Base-by-base conservation (phyloP, 345 rosid species). In the Salix purpurea region DNA sequence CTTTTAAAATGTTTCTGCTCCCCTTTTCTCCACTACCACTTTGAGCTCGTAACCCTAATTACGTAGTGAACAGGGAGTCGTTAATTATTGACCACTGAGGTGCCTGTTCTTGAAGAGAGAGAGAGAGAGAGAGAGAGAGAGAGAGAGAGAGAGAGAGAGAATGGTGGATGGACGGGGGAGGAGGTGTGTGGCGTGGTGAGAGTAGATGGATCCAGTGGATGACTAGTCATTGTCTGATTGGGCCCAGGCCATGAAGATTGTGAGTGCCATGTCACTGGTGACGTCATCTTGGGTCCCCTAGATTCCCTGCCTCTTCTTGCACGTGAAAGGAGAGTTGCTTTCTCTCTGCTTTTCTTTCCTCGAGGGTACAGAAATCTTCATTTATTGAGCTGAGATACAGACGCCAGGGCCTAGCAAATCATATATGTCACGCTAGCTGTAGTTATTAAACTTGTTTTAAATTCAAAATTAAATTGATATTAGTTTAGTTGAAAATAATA, bases 181-280 rank as follows among this genome's bases (percentile, higher is more conserved):
- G 34, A 34, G 36, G 5, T 4, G 5, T 34, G 36, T 5, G 54
- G 5, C 4, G 36, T 5, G 54, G 56, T 65, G 76, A 69, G 16
- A 26, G 73, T 69, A 26, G 70, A 76, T 75, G 84, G 60, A 76
- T 24, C 26, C 75, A 62, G 2, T 46, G 50, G 50, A 46, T 19
- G 69, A 74, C 13, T 32, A 56, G 73, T 75, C 79, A 68, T 77
- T n/a, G 6, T 83, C 81, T 14, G 9, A 30, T 72, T 23, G 67
- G 78, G 44, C 72, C 74, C 48, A 50, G 5, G 0, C 50, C 39
- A 19, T 5, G 24, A 19, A 12, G 36, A 12, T 28, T 46, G 79
- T 81, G 84, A 46, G 37, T 81, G 69, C 67, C 80, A 69, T 23
- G 82, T 78, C 84, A 81, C 73, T 39, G 56, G 24, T 81, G 79